Conservation (phyloP, 2,329 filamentous ascomycete genomes). For the Pseudogymnoascus sp. region DNA sequence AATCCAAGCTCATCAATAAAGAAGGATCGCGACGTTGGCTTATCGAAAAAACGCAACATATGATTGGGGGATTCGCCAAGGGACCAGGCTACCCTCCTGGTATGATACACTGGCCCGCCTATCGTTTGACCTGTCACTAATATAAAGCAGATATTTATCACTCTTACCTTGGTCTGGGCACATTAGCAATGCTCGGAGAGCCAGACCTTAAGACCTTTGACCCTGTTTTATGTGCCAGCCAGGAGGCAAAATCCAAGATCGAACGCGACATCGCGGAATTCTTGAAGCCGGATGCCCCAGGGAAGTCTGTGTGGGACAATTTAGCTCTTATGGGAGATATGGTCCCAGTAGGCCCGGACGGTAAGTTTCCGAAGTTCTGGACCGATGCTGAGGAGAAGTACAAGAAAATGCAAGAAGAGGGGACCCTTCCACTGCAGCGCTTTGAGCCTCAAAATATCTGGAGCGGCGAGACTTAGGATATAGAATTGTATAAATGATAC, state of each 20-base stretch:
- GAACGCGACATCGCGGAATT: conserved; percentile 21
- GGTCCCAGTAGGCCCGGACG: background rate
- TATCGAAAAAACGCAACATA: conserved; percentile 77
- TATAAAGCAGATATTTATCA: conserved; percentile 64
- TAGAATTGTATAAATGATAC: conserved; percentile 1
- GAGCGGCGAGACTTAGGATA: background rate
- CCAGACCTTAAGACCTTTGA: conserved; percentile 64
- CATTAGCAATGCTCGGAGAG: conserved; percentile 68
- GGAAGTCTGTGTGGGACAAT: background rate
- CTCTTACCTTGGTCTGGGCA: conserved; percentile 78
- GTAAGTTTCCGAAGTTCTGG: background rate
- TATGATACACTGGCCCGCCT: conserved; percentile 21
- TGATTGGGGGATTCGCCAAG: conserved; percentile 78
- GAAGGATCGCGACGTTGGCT: conserved; percentile 67
- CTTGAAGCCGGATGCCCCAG: background rate
- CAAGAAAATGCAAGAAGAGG: background rate
- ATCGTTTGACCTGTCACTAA: conserved; percentile 7
- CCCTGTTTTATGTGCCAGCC: conserved; percentile 67
- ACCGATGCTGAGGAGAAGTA: background rate
- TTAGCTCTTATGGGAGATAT: background rate
- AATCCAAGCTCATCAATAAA: conserved; percentile 50
- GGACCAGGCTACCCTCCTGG: conserved; percentile 60
- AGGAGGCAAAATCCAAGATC: conserved; percentile 47
- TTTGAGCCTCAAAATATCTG: conserved; percentile 2
- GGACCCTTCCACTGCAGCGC: background rate